Evolutionary conservation across 2,329 filamentous ascomycete species (phyloP).

Genomic region (Penicillium sp.): DNA sequence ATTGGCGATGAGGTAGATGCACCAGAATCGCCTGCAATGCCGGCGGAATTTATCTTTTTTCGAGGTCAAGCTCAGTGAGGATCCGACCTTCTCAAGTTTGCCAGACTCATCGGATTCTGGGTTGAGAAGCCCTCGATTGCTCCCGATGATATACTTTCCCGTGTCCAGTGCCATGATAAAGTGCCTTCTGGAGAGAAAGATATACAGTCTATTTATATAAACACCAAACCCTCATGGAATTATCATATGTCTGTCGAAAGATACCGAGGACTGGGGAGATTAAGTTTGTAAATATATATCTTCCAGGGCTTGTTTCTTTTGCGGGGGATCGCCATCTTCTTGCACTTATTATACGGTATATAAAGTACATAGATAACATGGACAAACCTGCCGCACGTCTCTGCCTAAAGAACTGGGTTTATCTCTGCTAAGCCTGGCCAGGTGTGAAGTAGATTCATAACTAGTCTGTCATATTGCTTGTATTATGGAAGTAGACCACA

Average conservation of each 20-base stretch:
- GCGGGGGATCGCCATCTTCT: not conserved
- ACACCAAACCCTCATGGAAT: not conserved
- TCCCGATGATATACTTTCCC: slow-evolving; percentile 13
- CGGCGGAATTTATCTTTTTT: slow-evolving; percentile 37
- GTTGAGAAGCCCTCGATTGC: slow-evolving; percentile 14
- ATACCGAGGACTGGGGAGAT: not conserved
- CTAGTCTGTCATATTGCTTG: not conserved
- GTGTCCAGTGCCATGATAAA: not conserved
- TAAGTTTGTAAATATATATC: not conserved
- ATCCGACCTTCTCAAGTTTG: slow-evolving; percentile 12
- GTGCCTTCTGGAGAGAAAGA: not conserved
- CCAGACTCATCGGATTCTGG: slow-evolving; percentile 3
- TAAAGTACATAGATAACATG: not conserved
- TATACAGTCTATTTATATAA: not conserved
- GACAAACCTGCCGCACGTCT: not conserved
- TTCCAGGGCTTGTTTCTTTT: not conserved
- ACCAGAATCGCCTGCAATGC: slow-evolving; percentile 46
- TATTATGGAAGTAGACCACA: not conserved
- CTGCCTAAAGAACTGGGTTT: not conserved
- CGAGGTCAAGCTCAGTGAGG: slow-evolving; percentile 9
- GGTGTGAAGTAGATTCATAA: not conserved
- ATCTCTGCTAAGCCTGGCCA: not conserved
- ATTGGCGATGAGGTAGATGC: slow-evolving; percentile 44
- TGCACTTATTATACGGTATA: not conserved
- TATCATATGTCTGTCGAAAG: slow-evolving; percentile 2